Evolutionary conservation across 768 basidiomycete species (phyloP).

Genomic region (Amanita pseudoporphyria): DNA sequence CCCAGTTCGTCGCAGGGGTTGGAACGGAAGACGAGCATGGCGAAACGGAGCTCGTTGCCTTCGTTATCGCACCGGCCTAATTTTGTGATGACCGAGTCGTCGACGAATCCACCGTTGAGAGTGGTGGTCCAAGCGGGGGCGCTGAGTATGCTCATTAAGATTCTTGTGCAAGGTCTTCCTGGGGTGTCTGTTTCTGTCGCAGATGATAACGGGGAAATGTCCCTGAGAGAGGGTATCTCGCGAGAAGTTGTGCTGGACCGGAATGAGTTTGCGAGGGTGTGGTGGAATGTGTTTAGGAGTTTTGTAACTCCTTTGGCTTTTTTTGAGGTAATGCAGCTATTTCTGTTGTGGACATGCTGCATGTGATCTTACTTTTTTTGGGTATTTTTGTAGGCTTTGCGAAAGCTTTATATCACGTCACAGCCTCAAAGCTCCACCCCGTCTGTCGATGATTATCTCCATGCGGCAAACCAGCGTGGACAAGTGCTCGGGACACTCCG

Average conservation of each 20-base stretch:
- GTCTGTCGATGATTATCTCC: constrained; percentile 35
- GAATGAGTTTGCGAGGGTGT: constrained; percentile 61
- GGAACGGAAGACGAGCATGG: constrained; percentile 70
- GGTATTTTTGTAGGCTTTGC: constrained; percentile 48
- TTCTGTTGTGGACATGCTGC: not conserved
- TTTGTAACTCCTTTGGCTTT: constrained; percentile 76
- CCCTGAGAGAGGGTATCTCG: constrained; percentile 63
- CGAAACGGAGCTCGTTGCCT: constrained; percentile 72
- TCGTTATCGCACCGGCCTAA: constrained; percentile 56
- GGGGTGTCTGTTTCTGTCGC: constrained; percentile 74
- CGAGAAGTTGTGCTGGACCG: constrained; percentile 66
- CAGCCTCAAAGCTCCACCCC: constrained; percentile 33
- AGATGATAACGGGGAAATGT: constrained; percentile 83
- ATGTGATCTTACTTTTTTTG: not conserved
- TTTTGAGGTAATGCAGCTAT: constrained; percentile 47
- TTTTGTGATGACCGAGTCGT: constrained; percentile 49
- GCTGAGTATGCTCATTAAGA: constrained; percentile 60
- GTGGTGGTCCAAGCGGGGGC: constrained; percentile 76
- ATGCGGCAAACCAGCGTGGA: constrained; percentile 41
- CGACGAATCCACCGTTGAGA: constrained; percentile 62
- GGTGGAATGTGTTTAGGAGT: constrained; percentile 80
- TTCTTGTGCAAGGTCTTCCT: constrained; percentile 69
- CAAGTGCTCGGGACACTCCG: constrained; percentile 57
- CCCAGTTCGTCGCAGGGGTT: constrained; percentile 57
- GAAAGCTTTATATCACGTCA: constrained; percentile 59